phyloP scores from a whole-genome alignment of 2,329 filamentous ascomycete genomes.

The Cladosporium phlei region DNA sequence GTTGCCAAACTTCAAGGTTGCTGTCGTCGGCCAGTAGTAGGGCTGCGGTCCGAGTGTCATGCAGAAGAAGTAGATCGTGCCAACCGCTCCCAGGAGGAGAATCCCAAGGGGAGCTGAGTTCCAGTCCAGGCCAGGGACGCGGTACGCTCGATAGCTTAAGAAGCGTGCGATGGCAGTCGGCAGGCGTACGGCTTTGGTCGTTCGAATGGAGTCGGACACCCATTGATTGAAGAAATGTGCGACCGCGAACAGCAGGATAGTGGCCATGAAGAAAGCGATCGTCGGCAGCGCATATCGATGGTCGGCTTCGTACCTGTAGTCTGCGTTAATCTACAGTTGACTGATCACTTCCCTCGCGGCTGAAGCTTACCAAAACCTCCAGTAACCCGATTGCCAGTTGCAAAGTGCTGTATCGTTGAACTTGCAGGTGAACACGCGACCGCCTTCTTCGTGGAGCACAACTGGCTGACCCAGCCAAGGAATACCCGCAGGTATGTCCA shows the following conservation, averaged over 20 bases:
- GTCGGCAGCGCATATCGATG: constrained; percentile 50
- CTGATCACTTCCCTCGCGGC: background rate
- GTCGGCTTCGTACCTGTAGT: constrained; percentile 50
- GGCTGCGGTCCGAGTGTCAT: constrained; percentile 38
- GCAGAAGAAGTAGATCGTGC: constrained; percentile 46
- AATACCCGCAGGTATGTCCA: constrained; percentile 16
- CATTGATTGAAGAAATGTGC: background rate
- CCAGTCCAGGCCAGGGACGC: constrained; percentile 34
- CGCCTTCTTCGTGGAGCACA: constrained; percentile 34
- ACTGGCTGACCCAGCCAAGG: constrained; percentile 40
- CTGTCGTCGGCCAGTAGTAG: constrained; percentile 53
- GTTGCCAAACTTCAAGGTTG: constrained; percentile 33
- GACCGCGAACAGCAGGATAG: constrained; percentile 43
- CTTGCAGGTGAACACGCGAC: constrained; percentile 28
- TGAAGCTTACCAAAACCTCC: constrained; percentile 44
- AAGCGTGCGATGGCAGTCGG: constrained; percentile 36
- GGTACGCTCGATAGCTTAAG: constrained; percentile 40
- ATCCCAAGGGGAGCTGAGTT: constrained; percentile 45
- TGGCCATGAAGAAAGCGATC: constrained; percentile 48
- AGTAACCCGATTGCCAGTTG: constrained; percentile 42
- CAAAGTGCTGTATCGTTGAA: constrained; percentile 41
- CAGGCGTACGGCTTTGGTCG: constrained; percentile 30
- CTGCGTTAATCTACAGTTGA: background rate
- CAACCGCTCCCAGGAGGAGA: constrained; percentile 37
- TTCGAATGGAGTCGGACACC: constrained; percentile 13